These are phyloP conservation scores for Lyophyllum atratum DNA, from an alignment of 768 basidiomycete species.

Conservation along the genomic window DNA sequence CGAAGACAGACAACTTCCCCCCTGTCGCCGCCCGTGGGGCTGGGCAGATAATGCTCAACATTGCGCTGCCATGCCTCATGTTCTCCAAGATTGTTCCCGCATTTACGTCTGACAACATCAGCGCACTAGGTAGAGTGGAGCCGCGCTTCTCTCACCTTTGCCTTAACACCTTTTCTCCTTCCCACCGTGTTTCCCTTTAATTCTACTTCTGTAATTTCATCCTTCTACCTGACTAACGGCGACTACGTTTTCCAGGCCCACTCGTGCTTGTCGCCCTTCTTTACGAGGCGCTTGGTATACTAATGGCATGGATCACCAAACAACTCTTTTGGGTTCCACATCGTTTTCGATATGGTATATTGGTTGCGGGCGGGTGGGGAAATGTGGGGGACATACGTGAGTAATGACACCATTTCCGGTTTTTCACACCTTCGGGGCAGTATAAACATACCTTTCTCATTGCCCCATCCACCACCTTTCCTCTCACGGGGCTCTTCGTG, in stretches of 20 bases:
- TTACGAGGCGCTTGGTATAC: slow-evolving; percentile 58
- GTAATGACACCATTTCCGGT: slow-evolving; percentile 20
- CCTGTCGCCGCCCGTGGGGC: slow-evolving; percentile 56
- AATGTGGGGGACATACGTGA: slow-evolving; percentile 74
- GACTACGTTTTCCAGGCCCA: slow-evolving; percentile 46
- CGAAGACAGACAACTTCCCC: slow-evolving; percentile 64
- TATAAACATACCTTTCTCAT: neutral
- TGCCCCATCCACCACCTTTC: neutral
- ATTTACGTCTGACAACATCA: slow-evolving; percentile 58
- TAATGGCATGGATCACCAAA: slow-evolving; percentile 55
- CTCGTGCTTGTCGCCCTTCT: slow-evolving; percentile 60
- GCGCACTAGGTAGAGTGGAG: slow-evolving; percentile 45
- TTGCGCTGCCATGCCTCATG: slow-evolving; percentile 63
- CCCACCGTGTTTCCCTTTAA: too few relatives aligned
- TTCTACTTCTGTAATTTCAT: too few relatives aligned
- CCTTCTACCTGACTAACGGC: neutral
- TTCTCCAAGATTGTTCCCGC: slow-evolving; percentile 75
- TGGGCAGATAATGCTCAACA: slow-evolving; percentile 64
- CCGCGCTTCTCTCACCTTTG: neutral
- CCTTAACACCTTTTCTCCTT: too few relatives aligned
- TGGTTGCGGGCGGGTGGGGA: slow-evolving; percentile 69
- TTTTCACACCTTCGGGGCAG: neutral
- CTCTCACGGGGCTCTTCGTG: neutral
- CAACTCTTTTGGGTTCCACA: slow-evolving; percentile 78
- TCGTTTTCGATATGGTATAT: slow-evolving; percentile 69